Evolutionary conservation across 2,329 filamentous ascomycete species (phyloP).

Genomic region (Bretziella fagacearum): DNA sequence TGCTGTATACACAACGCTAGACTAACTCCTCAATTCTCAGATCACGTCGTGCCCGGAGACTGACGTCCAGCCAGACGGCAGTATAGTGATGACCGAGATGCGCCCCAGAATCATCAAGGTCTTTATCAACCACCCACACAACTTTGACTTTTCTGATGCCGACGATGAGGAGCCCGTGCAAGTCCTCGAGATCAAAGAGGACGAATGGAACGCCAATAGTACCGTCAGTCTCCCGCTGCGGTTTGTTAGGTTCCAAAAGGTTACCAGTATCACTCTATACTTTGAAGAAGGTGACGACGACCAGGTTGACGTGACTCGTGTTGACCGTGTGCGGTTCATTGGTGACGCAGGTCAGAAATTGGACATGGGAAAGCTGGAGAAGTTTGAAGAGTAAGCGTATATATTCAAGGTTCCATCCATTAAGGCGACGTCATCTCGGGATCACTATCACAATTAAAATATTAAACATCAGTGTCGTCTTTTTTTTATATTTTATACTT

Average conservation of each 20-base stretch:
- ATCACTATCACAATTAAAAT: no score
- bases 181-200: constrained; percentile 51
- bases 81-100: constrained; percentile 61
- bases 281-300: constrained; percentile 61
- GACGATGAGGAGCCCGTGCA: constrained; percentile 74
- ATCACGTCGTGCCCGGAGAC: constrained; percentile 57
- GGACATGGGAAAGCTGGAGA: constrained; percentile 87
- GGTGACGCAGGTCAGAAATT: constrained; percentile 85
- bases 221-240: constrained; percentile 59
- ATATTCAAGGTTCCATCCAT: no score
- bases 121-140: constrained; percentile 76
- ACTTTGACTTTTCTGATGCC: constrained; percentile 87
- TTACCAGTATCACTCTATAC: constrained; percentile 73
- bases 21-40: constrained; percentile 29
- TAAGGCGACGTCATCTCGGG: no score
- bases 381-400: constrained; percentile 50
- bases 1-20: not conserved
- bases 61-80: constrained; percentile 22
- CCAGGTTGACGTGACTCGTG: constrained; percentile 60
- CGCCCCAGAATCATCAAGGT: constrained; percentile 70
- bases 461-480: no score
- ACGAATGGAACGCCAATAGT: constrained; percentile 68
- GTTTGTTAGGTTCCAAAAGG: constrained; percentile 96
- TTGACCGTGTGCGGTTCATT: constrained; percentile 65
- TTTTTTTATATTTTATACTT: no score